A percentile compares a stretch with the other conserved stretches of the same genome.
Evolutionary conservation across 169 alveolate genomes (phyloP).

Genomic region (Plasmodium ovale): DNA sequence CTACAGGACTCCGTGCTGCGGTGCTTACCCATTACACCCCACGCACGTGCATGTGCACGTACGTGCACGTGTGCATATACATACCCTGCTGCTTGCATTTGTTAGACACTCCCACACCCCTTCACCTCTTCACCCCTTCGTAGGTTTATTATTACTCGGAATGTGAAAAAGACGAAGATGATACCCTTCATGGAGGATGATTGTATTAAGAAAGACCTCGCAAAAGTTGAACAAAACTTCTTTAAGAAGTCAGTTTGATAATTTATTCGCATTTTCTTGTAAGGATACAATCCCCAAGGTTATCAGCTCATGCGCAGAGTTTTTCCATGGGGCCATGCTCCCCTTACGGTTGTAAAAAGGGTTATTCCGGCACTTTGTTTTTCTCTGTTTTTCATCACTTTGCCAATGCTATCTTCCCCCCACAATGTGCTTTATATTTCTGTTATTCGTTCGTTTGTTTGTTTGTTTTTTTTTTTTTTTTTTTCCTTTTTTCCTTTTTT

Average conservation of each 20-base stretch:
- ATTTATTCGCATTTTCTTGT: too few relatives aligned
- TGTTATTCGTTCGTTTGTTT: neutral
- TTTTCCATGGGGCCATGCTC: too few relatives aligned
- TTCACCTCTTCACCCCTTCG: neutral
- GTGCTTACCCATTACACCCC: neutral
- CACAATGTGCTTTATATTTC: neutral
- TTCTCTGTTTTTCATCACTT: neutral
- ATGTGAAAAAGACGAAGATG: slow-evolving; percentile 13
- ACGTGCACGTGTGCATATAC: neutral
- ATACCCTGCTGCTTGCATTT: too few relatives aligned
- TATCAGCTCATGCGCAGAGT: too few relatives aligned
- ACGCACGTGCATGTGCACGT: neutral
- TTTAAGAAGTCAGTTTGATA: slow-evolving; percentile 12
- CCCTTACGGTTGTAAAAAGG: too few relatives aligned
- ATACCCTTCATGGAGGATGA: slow-evolving; percentile 25
- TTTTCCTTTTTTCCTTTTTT: too few relatives aligned
- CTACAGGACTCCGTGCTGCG: slow-evolving; percentile 28
- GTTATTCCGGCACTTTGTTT: too few relatives aligned
- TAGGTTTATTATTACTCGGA: slow-evolving; percentile 28
- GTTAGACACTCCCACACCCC: neutral
- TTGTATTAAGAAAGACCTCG: neutral
- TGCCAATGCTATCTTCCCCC: neutral
- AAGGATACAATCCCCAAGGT: too few relatives aligned
- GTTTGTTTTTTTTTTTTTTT: neutral
- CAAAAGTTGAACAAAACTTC: slow-evolving; percentile 14